phyloP scores from a whole-genome alignment of 352 stramenopile genomes.

The Thalassiosira mediterranea region DNA sequence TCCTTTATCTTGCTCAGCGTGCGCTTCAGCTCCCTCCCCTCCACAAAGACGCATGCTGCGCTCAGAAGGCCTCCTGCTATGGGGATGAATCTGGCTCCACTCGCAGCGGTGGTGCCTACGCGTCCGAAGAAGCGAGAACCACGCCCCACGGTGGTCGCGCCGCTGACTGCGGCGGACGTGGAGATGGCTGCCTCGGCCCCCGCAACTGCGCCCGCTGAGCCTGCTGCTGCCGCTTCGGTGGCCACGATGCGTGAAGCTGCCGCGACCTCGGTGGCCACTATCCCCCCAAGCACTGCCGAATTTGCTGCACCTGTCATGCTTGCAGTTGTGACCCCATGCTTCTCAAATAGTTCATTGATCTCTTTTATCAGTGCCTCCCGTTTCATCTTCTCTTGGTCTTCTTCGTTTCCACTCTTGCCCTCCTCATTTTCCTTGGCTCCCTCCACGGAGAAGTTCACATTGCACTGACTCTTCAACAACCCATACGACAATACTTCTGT shows the following conservation, averaged over 20 bases:
- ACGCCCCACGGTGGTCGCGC: slow-evolving; percentile 11
- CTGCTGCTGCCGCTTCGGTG: too few relatives aligned
- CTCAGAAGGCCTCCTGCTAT: slow-evolving; percentile 68
- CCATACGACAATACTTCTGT: slow-evolving; percentile 36
- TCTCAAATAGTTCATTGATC: slow-evolving; percentile 34
- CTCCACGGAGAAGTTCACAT: slow-evolving; percentile 4
- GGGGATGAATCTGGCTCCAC: slow-evolving; percentile 41
- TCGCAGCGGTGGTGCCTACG: slow-evolving; percentile 41
- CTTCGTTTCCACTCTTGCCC: not conserved
- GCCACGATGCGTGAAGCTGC: too few relatives aligned
- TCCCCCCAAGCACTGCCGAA: slow-evolving; percentile 6
- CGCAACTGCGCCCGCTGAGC: too few relatives aligned
- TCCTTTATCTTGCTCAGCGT: slow-evolving; percentile 66
- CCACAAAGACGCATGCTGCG: slow-evolving; percentile 61
- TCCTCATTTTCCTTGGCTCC: slow-evolving; percentile 14
- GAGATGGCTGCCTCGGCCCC: slow-evolving; percentile 9
- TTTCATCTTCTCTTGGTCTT: not conserved
- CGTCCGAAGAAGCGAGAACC: slow-evolving; percentile 40
- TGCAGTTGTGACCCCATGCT: slow-evolving; percentile 23
- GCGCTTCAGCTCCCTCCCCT: slow-evolving; percentile 63
- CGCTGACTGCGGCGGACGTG: not conserved
- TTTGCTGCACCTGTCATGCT: slow-evolving; percentile 1
- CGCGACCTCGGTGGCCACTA: slow-evolving; percentile 3
- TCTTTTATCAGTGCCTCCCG: slow-evolving; percentile 18
- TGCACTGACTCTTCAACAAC: slow-evolving; percentile 13